Conservation (phyloP, 257 asterid genomes). For the Primulina tabacum region DNA sequence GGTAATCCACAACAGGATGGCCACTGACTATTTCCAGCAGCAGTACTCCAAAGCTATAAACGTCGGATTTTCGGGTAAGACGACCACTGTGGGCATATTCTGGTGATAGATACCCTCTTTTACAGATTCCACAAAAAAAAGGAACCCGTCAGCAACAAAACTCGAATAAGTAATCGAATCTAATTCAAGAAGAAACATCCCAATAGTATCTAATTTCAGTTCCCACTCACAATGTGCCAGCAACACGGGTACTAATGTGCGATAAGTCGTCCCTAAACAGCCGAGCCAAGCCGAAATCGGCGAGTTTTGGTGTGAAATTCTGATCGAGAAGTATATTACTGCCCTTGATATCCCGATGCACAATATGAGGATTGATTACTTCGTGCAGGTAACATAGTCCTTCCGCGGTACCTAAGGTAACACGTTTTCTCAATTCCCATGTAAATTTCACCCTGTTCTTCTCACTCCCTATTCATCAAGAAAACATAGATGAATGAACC, state of each 20-base stretch:
- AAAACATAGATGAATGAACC: not conserved
- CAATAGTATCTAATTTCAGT: not conserved
- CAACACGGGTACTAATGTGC: slow-evolving; percentile 77
- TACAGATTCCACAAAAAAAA: slow-evolving; percentile 4
- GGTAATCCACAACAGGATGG: slow-evolving; percentile 49
- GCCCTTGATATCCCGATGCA: slow-evolving; percentile 74
- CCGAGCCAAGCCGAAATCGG: slow-evolving; percentile 78
- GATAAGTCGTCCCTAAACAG: slow-evolving; percentile 53
- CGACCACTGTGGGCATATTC: slow-evolving; percentile 82
- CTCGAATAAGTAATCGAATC: not conserved
- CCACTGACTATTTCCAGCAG: slow-evolving; percentile 67
- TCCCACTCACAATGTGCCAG: slow-evolving; percentile 74
- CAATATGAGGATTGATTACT: slow-evolving; percentile 60
- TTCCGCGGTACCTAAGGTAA: slow-evolving; percentile 54
- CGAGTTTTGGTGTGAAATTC: slow-evolving; percentile 60
- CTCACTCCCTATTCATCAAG: slow-evolving; percentile 44
- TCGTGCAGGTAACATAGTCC: slow-evolving; percentile 74
- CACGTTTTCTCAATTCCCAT: slow-evolving; percentile 51
- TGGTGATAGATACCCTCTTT: slow-evolving; percentile 81
- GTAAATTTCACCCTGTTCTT: slow-evolving; percentile 50
- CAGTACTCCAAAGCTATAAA: slow-evolving; percentile 80
- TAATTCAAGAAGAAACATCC: not conserved
- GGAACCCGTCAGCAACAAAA: slow-evolving; percentile 20
- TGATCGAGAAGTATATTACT: slow-evolving; percentile 68
- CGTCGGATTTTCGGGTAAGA: slow-evolving; percentile 71